Evolutionary conservation across 2,329 filamentous ascomycete species (phyloP).

Genomic region (Pseudodiploospora longispora): DNA sequence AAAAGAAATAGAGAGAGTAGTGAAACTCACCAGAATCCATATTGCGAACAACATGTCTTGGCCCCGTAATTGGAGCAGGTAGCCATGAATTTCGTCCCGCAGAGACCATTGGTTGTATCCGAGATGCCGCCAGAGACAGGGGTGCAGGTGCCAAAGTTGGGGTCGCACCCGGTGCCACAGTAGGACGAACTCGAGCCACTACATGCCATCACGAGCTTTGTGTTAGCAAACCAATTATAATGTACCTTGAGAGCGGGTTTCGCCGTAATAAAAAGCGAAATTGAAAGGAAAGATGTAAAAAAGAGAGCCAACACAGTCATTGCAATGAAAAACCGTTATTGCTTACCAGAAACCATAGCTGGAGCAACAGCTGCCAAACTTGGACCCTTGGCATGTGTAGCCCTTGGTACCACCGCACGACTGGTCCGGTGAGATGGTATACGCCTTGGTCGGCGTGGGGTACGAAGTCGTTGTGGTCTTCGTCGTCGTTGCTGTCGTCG

Average conservation of each 20-base stretch:
- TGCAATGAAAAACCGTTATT: background rate
- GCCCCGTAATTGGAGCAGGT: conserved; percentile 23
- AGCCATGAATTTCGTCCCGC: conserved; percentile 22
- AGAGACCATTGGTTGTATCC: conserved; percentile 29
- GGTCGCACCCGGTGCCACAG: conserved; percentile 31
- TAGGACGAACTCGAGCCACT: conserved; percentile 24
- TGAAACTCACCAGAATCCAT: conserved; percentile 26
- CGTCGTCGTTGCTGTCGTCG: conserved; percentile 9
- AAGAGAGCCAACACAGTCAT: background rate
- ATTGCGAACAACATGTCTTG: conserved; percentile 28
- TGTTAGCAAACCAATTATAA: background rate
- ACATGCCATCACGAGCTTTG: background rate
- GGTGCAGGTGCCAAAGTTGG: conserved; percentile 26
- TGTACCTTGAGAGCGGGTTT: background rate
- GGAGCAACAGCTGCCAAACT: conserved; percentile 32
- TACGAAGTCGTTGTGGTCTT: conserved; percentile 7
- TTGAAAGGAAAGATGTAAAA: background rate
- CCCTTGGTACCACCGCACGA: conserved; percentile 26
- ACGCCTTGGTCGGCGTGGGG: conserved; percentile 12
- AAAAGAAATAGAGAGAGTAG: background rate
- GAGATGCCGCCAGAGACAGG: conserved; percentile 13
- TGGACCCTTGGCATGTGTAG: conserved; percentile 28
- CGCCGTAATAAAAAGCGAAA: background rate
- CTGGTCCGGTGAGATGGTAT: conserved; percentile 25
- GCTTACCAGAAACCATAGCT: conserved; percentile 32